phyloP scores from a whole-genome alignment of 2,329 filamentous ascomycete genomes.

The Huntiella savannae region DNA sequence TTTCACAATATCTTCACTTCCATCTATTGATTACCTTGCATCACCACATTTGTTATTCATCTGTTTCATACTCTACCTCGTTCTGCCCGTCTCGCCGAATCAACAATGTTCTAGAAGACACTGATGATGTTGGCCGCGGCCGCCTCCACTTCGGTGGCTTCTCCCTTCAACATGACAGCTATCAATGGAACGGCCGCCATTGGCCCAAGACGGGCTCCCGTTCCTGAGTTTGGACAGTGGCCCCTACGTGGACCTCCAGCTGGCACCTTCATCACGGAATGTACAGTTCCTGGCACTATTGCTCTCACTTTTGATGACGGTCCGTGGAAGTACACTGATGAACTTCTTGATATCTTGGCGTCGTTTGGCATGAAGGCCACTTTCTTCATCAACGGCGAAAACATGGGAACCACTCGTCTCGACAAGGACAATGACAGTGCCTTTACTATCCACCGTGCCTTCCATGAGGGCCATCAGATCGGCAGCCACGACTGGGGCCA shows the following conservation, averaged over 20 bases:
- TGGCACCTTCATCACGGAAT: slow-evolving; percentile 13
- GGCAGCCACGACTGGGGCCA: slow-evolving; percentile 35
- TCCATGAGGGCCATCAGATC: slow-evolving; percentile 37
- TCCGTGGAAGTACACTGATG: slow-evolving; percentile 23
- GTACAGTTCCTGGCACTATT: slow-evolving; percentile 19
- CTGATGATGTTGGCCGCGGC: background rate
- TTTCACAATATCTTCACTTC: too few relatives aligned
- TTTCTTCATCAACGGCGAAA: slow-evolving; percentile 21
- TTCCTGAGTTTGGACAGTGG: background rate
- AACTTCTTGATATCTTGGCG: slow-evolving; percentile 22
- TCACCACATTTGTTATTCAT: too few relatives aligned
- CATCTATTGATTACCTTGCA: too few relatives aligned
- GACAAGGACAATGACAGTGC: slow-evolving; percentile 3
- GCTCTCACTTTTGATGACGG: slow-evolving; percentile 31
- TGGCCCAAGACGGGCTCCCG: background rate
- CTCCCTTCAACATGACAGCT: background rate
- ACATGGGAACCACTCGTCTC: slow-evolving; percentile 17
- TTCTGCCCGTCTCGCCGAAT: too few relatives aligned
- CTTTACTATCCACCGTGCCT: slow-evolving; percentile 24
- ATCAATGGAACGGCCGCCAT: background rate
- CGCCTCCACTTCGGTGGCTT: background rate
- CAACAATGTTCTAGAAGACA: slow-evolving; percentile 1
- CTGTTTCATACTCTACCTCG: too few relatives aligned
- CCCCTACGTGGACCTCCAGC: slow-evolving; percentile 4
- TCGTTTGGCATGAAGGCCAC: slow-evolving; percentile 19